Percentiles rank a stretch among this genome's conserved stretches.
Evolutionary conservation across 2,329 filamentous ascomycete genomes (phyloP).

Genomic region (Penicillium sp.): DNA sequence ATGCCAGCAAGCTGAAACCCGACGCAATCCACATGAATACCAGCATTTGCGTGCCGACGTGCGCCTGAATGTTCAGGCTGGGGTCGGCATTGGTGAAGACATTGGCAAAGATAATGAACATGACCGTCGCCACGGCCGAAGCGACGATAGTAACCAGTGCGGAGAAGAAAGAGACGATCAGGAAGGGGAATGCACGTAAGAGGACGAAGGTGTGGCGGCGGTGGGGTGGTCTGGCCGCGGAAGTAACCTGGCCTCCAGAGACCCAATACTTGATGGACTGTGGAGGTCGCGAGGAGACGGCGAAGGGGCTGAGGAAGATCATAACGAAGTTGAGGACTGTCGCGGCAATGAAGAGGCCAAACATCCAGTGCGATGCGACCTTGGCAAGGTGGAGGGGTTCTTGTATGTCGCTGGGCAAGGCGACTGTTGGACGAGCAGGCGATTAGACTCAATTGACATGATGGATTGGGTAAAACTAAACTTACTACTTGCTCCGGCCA

Average conservation of each 20-base stretch:
- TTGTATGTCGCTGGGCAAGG: constrained; percentile 72
- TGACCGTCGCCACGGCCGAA: constrained; percentile 75
- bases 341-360: constrained; percentile 77
- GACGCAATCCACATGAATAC: constrained; percentile 87
- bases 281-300: constrained; percentile 44
- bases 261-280: constrained; percentile 35
- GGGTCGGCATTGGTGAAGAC: constrained; percentile 68
- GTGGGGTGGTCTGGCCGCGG: constrained; percentile 33
- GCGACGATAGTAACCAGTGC: constrained; percentile 69
- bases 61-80: constrained; percentile 74
- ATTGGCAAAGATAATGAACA: constrained; percentile 79
- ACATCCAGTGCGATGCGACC: constrained; percentile 81
- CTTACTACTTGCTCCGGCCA: constrained; percentile 75
- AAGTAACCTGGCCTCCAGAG: constrained; percentile 5
- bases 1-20: constrained; percentile 67
- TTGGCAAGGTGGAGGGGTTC: constrained; percentile 73
- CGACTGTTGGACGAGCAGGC: constrained; percentile 53
- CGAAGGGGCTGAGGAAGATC: constrained; percentile 65
- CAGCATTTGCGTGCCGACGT: constrained; percentile 74
- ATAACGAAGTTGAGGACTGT: constrained; percentile 71
- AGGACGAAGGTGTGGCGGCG: constrained; percentile 40
- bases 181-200: constrained; percentile 64
- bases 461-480: neutral
- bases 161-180: constrained; percentile 67
- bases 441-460: neutral